Evolutionary conservation across 2,329 filamentous ascomycete species (phyloP).

Genomic region (Chrysosporium queenslandicum): DNA sequence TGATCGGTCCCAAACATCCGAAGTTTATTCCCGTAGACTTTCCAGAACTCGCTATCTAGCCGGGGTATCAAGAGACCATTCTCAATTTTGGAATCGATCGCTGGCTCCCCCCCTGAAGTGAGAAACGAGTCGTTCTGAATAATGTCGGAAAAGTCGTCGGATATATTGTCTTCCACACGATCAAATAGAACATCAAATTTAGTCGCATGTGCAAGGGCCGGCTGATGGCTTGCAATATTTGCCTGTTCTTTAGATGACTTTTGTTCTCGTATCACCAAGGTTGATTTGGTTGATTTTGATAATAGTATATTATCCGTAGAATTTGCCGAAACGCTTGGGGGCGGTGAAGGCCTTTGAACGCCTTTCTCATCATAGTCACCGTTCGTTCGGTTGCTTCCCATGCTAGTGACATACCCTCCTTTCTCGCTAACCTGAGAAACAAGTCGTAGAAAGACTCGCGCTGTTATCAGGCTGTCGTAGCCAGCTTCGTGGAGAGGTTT

Average conservation of each 20-base stretch:
- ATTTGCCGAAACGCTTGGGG: neutral
- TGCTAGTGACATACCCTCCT: neutral
- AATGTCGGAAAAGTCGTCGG: slow-evolving; percentile 5
- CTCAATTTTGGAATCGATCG: slow-evolving; percentile 18
- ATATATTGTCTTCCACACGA: too few species aligned
- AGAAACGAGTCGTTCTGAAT: slow-evolving; percentile 4
- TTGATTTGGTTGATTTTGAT: neutral
- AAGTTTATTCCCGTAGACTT: slow-evolving; percentile 48
- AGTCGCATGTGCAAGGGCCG: slow-evolving; percentile 24
- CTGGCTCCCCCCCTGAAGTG: neutral
- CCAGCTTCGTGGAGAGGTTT: slow-evolving; percentile 47
- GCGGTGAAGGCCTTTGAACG: neutral
- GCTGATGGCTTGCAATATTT: slow-evolving; percentile 11
- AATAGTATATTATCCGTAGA: neutral
- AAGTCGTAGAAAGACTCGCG: slow-evolving; percentile 48
- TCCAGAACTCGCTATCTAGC: slow-evolving; percentile 47
- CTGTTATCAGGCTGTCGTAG: slow-evolving; percentile 53
- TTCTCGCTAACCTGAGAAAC: slow-evolving; percentile 42
- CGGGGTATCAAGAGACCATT: slow-evolving; percentile 43
- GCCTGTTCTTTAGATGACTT: neutral
- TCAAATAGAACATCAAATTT: slow-evolving; percentile 25
- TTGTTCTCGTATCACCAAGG: neutral
- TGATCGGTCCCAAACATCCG: slow-evolving; percentile 52
- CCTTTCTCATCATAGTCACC: neutral
- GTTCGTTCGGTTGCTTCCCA: neutral